These are phyloP conservation scores for Dianthus caryophyllus DNA, from an alignment of 148 eudicot genomes.

Conservation along the genomic window DNA sequence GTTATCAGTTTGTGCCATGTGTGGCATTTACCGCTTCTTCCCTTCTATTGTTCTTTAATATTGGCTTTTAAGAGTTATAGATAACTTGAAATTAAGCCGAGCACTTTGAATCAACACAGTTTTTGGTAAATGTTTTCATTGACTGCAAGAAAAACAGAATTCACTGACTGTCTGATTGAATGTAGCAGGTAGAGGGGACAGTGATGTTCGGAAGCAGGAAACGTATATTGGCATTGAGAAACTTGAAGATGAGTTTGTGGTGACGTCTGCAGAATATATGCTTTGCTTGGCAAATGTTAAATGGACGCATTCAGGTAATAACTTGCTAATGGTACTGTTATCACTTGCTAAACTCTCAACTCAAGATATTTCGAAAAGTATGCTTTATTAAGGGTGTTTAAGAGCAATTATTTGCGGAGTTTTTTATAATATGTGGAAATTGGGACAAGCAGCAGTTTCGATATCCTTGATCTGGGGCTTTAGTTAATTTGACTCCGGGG, in stretches of 20 bases:
- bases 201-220: constrained; percentile 38
- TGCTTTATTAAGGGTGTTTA: neutral
- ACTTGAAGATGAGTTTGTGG: constrained; percentile 88
- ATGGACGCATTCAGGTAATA: constrained; percentile 70
- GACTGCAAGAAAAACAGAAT: neutral
- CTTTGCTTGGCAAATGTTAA: constrained; percentile 70
- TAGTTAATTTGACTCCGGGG: neutral
- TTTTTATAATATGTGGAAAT: neutral
- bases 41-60: neutral
- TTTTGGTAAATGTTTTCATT: neutral
- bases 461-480: neutral
- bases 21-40: neutral
- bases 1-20: neutral
- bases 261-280: constrained; percentile 73
- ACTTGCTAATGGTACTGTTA: neutral
- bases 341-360: neutral
- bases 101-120: neutral
- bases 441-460: neutral
- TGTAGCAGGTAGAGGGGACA: constrained; percentile 46
- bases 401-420: neutral
- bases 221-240: constrained; percentile 57
- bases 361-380: neutral
- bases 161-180: constrained; percentile 15
- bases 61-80: neutral
- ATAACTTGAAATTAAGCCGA: neutral